These are phyloP conservation scores for Quercus agrifolia DNA, from an alignment of 306 rosid genomes.

Conservation along the genomic window DNA sequence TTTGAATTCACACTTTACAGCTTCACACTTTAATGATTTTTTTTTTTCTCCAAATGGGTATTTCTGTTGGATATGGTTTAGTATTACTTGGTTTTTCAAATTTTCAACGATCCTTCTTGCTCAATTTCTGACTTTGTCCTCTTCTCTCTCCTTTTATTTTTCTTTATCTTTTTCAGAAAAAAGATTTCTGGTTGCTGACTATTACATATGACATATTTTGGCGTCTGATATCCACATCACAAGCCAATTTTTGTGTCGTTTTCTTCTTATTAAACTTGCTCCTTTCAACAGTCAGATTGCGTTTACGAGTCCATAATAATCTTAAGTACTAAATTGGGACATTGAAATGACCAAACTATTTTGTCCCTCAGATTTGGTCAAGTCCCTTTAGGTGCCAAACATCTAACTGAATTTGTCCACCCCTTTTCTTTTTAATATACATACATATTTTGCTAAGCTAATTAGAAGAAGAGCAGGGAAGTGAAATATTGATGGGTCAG, in stretches of 20 bases:
- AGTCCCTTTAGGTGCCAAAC: neutral
- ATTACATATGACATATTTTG: neutral
- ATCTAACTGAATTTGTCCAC: too few relatives aligned
- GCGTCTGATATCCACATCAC: neutral
- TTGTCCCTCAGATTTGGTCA: neutral
- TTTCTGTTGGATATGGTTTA: conserved; percentile 19
- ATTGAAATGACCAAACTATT: neutral
- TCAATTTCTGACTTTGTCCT: conserved; percentile 21
- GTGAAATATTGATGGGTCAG: conserved; percentile 26
- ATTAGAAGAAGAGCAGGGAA: conserved; percentile 43
- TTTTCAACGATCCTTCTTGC: conserved; percentile 13
- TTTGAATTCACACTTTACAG: too few relatives aligned
- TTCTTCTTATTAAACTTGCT: conserved; percentile 5
- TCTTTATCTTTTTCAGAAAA: too few relatives aligned
- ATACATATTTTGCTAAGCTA: conserved; percentile 25
- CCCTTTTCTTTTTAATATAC: neutral
- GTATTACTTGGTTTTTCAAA: conserved; percentile 11
- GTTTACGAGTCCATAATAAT: conserved; percentile 16
- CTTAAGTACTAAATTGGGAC: conserved; percentile 25
- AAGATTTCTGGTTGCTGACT: neutral
- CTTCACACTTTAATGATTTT: neutral
- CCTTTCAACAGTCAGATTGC: conserved; percentile 24
- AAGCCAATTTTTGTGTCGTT: neutral
- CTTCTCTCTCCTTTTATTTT: neutral
- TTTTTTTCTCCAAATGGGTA: conserved; percentile 16